Conservation (phyloP, 2,329 filamentous ascomycete species). For the Berkeleyomyces rouxiae region DNA sequence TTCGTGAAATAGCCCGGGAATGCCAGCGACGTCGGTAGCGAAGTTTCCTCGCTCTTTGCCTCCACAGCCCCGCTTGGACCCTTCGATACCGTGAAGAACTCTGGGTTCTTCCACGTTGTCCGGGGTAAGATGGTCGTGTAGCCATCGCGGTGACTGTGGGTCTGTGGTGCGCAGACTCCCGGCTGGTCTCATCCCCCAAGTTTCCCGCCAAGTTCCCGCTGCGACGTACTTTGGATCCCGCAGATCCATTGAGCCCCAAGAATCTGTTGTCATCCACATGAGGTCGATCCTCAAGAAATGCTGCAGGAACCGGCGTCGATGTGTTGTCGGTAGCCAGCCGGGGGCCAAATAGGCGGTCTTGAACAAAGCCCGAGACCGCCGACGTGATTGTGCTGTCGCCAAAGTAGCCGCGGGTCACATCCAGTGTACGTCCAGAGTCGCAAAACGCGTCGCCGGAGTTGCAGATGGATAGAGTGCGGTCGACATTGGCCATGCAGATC, state of each 20-base stretch:
- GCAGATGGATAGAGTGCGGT: slow-evolving; percentile 1
- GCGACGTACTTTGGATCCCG: background rate
- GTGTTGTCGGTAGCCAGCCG: background rate
- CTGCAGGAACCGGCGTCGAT: background rate
- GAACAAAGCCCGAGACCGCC: background rate
- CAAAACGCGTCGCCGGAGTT: background rate
- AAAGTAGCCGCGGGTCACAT: background rate
- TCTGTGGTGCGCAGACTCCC: background rate
- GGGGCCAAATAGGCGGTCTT: background rate
- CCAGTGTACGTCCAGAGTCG: background rate
- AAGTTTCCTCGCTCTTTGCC: too few relatives aligned
- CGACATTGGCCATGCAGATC: background rate
- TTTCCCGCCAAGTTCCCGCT: background rate
- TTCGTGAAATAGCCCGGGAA: too few relatives aligned
- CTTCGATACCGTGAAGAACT: background rate
- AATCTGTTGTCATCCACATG: background rate
- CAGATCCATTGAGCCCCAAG: background rate
- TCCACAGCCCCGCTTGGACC: too few relatives aligned
- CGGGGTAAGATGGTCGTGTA: background rate
- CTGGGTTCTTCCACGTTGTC: background rate
- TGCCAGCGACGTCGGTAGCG: too few relatives aligned
- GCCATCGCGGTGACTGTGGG: background rate
- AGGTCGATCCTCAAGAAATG: background rate
- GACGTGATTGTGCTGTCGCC: background rate
- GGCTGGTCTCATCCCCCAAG: background rate